Evolutionary conservation across 306 rosid species (phyloP).

Genomic region (Prunus davidiana): DNA sequence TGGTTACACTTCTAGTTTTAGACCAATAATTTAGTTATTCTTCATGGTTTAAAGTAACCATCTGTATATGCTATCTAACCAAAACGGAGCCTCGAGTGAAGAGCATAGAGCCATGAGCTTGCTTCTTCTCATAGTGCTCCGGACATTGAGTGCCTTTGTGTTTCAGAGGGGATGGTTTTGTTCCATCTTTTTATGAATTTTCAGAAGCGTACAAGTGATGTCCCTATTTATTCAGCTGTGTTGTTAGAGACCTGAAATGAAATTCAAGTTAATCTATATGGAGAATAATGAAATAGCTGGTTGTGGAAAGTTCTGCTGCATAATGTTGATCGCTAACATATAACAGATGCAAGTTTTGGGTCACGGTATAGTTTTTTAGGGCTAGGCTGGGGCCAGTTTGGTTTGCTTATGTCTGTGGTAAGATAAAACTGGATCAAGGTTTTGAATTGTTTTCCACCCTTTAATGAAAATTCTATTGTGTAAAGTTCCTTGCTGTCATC

Average conservation of each 20-base stretch:
- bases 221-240: not conserved
- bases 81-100: conserved; percentile 56
- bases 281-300: not conserved
- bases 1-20: not conserved
- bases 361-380: not conserved
- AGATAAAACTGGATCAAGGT: too few species aligned
- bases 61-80: not conserved
- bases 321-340: too few species aligned
- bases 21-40: not conserved
- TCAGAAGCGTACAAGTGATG: conserved; percentile 22
- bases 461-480: not conserved
- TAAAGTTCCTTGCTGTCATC: not conserved
- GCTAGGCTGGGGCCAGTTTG: not conserved
- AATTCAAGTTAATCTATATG: not conserved
- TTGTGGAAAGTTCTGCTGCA: not conserved
- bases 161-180: conserved; percentile 25
- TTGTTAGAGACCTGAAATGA: not conserved
- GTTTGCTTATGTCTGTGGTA: not conserved
- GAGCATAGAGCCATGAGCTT: conserved; percentile 39
- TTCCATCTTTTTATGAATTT: conserved; percentile 28
- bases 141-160: conserved; percentile 30
- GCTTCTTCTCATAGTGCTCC: conserved; percentile 66
- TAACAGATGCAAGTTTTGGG: not conserved
- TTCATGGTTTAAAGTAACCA: not conserved
- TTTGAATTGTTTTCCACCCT: not conserved